Base-by-base conservation (phyloP, 2,329 filamentous ascomycete genomes). In the Nemania sp. region DNA sequence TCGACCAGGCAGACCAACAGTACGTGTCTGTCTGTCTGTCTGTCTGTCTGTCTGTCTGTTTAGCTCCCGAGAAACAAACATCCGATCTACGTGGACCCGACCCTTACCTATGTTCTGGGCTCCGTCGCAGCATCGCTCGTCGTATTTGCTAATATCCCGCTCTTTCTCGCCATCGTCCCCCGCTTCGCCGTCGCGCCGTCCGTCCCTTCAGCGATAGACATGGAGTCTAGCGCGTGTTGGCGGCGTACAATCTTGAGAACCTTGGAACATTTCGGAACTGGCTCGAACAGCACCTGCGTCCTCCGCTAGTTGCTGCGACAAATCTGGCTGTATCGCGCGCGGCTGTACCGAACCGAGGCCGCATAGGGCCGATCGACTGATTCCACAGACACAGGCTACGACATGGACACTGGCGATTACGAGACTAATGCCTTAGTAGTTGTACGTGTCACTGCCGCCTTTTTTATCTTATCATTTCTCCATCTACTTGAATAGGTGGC, bases 321-420 rank as follows among this genome's bases (percentile, higher is more conserved):
- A 62, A 56, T 59, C 63, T 70, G 67, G 55, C 60, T 73, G 63
- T 52, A 69, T 51, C 61, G 45, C 15, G 52, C 61, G 45, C 15
- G 52, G 61, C 52, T 73, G 65, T 56, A 70, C 41, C 55, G 52
- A 38, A 70, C 41, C 55, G 52, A 29, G 57, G 55, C 53, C 52
- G 54, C 55, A 57, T 45, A 61, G 22, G 62, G 60, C 55, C 32
- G 72, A 69, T 70, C 73, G 69, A 70, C 70, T 68, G 70, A 76
- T 51, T 49, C 47, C 53, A 27, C 60, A 35, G 47, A 54, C 72
- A 79, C 72, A 76, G 79, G 73, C 79, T 76, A 76, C 86, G 87
- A 85, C 77, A 89, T 89, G 87, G 87, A 89, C 79, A 84, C 85
- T 79, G 85, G 86, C 72, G 87, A 89, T 80, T 88, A 88, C 79